Evolutionary conservation across 495 filamentous ascomycete genomes (phyloP).

Genomic region (Hypoxylon fragiforme): DNA sequence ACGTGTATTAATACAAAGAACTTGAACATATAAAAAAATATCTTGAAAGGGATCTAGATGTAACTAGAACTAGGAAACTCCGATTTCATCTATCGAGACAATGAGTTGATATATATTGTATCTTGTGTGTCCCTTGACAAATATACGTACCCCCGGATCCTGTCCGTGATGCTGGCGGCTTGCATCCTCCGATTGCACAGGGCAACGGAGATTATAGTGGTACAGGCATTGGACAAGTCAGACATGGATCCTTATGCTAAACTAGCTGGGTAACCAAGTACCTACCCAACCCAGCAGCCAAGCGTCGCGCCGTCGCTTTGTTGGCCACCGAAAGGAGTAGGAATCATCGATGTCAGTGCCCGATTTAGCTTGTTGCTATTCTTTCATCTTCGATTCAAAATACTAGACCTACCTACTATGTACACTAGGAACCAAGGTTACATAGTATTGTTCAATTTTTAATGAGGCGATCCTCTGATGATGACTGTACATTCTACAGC

Average conservation of each 20-base stretch:
- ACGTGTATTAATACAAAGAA: too few species aligned
- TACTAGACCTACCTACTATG: too few species aligned
- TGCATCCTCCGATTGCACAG: slow-evolving; percentile 37
- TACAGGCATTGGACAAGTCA: slow-evolving; percentile 16
- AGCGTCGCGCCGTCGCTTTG: too few species aligned
- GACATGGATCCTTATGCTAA: neutral
- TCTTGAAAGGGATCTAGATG: neutral
- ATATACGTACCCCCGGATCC: too few species aligned
- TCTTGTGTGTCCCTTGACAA: neutral
- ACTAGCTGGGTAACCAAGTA: neutral
- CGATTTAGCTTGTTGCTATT: neutral
- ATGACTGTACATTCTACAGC: too few species aligned
- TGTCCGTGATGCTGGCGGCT: too few species aligned
- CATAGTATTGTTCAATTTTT: too few species aligned
- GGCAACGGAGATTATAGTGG: slow-evolving; percentile 34
- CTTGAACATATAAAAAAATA: neutral
- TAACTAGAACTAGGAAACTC: neutral
- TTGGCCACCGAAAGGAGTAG: slow-evolving; percentile 13
- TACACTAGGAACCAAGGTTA: too few species aligned
- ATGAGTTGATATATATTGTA: neutral
- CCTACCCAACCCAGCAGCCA: slow-evolving; percentile 19
- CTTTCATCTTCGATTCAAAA: slow-evolving; percentile 2
- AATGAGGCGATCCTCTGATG: too few species aligned
- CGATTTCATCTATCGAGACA: neutral
- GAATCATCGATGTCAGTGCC: slow-evolving; percentile 9